Base-by-base conservation (phyloP, 164 flowering plant genomes). In the Warburgia ugandensis region DNA sequence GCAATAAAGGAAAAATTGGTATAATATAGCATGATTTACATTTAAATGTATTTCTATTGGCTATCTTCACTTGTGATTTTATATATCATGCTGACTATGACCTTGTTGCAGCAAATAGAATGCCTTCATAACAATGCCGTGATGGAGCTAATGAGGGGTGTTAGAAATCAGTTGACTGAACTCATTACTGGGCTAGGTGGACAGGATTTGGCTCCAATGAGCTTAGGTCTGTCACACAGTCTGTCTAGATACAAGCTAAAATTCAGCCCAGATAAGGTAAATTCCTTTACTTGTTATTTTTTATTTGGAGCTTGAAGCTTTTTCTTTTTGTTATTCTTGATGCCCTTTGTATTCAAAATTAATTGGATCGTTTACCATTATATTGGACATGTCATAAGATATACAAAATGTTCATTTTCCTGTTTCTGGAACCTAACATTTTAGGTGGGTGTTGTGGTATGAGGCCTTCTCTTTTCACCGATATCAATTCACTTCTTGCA, bases 101-200 rank as follows among this genome's bases (percentile, higher is more conserved):
- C 29, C 50, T 28, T 50, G 25, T 29, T 58, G 58, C 77, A 82
- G 84, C 62, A 83, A 78, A 78, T 83, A 49, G 94, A 78, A 17
- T 85, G 85, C 61, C 72, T 81, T 32, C 94, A 92, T 73, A 83
- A 77, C 65, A 75, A 63, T 70, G 64, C 77, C 54, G 88, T 85
- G 7, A 92, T 86, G 99, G 99, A 92, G 75, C 80, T 88, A 56
- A 80, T 86, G 83, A 82, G 99, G 59, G 94, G 95, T 6, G 73
- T 89, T 19, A 77, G 99, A 63, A 77, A 73, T 61, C 96, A 85
- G 66, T 63, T 88, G 67, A 70, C 84, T 32, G 94, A 85, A 50
- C 96, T 92, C 46, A 85, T 92, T 38, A 63, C 95, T 22, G 98
- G 96, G 54, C 60, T 92, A 16, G 95, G 61, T 27, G 73, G 68